phyloP scores from a whole-genome alignment of 192 early-diverging fungal species.

The Gaertneriomyces sp. region DNA sequence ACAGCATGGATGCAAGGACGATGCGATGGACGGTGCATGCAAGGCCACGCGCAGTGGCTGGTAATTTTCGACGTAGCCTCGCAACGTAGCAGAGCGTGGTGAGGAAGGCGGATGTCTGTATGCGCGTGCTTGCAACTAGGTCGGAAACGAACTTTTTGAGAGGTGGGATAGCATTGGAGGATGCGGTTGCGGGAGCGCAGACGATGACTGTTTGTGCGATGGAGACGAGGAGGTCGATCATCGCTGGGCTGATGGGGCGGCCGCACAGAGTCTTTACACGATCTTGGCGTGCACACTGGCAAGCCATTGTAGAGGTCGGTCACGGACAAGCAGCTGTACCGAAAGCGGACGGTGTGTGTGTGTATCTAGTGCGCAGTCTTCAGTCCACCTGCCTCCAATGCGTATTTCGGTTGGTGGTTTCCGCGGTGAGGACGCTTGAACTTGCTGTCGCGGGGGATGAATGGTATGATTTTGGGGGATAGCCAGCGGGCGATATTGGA shows the following conservation, averaged over 20 bases:
- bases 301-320: no score
- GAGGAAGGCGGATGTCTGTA: constrained; percentile 2
- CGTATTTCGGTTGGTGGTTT: no score
- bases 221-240: neutral
- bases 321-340: no score
- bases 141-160: constrained; percentile 2
- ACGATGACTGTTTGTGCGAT: constrained; percentile 2
- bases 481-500: no score
- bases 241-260: neutral
- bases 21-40: constrained; percentile 40
- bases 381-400: no score
- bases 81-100: constrained; percentile 12
- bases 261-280: neutral
- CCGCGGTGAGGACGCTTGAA: no score
- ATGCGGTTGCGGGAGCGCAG: neutral
- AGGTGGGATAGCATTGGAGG: neutral
- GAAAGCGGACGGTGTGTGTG: no score
- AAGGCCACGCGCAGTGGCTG: constrained; percentile 26
- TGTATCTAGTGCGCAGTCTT: no score
- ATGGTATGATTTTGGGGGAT: no score
- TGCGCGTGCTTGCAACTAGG: constrained; percentile 1
- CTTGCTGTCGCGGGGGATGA: no score
- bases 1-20: constrained; percentile 32
- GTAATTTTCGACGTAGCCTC: constrained; percentile 21
- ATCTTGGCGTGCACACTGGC: no score